Evolutionary conservation across 2,329 filamentous ascomycete genomes (phyloP), one percentile per base, ranked within the genome.

Genomic region (Venturia aucupariae): DNA sequence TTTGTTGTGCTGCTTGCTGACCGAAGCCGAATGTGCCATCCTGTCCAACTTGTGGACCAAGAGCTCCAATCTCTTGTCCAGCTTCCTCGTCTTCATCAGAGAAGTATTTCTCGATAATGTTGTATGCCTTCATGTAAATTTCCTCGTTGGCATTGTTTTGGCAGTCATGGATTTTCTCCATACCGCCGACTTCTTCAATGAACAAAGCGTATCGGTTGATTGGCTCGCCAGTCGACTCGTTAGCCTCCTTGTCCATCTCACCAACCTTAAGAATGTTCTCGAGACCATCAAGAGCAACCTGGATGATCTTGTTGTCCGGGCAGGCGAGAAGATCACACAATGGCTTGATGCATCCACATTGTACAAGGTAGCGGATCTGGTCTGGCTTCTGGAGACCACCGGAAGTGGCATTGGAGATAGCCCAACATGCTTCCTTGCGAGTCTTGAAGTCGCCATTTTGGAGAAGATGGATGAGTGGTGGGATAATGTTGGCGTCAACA

Each of bases 91-190:
- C 94, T 70, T 99, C 94, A 73, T 99, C 94, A 0, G 92, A 97
- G 82, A 99, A 99, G 85, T 99, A 99, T 82, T 97, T 97, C 84
- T 99, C 94, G 70, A 99, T 99, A 79, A 99, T 99, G 84, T 96
- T 97, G 84, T 97, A 99, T 0, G 94, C 94, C 86, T 99, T 99
- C 93, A 99, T 97, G 84, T 99, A 99, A 71, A 99, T 99, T 80
- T 99, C 94, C 80, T 99, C 94, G 80, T 99, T 99, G 81, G 93
- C 93, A 73, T 99, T 99, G 82, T 95, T 97, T 83, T 99, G 94
- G 85, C 94, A 97, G 72, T 97, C 93, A 80, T 99, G 94, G 71
- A 99, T 97, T 88, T 97, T 97, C 82, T 97, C 94, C 94, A 99
- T 99, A 69, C 94, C 94, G 73, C 92, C 91, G 70, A 92, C 96